These are phyloP conservation scores for Salix brachista DNA, from an alignment of 345 rosid species.

Conservation along the genomic window DNA sequence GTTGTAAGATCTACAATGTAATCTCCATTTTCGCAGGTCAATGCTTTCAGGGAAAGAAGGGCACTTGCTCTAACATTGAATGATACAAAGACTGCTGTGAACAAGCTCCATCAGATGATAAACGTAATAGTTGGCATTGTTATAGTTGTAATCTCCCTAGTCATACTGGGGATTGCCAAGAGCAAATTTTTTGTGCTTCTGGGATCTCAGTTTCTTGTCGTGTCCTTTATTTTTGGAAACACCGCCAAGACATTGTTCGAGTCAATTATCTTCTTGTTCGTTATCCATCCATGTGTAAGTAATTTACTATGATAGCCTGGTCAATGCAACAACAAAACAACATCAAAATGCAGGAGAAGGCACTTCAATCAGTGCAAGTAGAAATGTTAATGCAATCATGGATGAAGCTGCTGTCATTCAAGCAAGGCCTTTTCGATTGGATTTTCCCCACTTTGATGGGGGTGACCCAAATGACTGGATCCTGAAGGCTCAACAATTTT, in stretches of 20 bases:
- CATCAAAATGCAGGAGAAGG: too few species aligned
- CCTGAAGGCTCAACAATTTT: too few species aligned
- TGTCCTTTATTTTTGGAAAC: slow-evolving; percentile 85
- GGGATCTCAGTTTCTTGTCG: slow-evolving; percentile 74
- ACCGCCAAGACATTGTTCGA: slow-evolving; percentile 84
- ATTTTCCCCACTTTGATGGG: too few species aligned
- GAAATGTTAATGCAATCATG: too few species aligned
- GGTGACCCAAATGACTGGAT: too few species aligned
- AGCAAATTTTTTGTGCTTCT: slow-evolving; percentile 52
- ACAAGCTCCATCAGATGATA: slow-evolving; percentile 72
- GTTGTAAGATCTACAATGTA: neutral
- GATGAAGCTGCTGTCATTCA: too few species aligned
- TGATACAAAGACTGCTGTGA: slow-evolving; percentile 90
- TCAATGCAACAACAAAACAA: too few species aligned
- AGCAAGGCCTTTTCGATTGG: too few species aligned
- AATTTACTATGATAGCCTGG: too few species aligned
- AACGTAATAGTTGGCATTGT: slow-evolving; percentile 44
- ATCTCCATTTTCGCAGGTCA: slow-evolving; percentile 40
- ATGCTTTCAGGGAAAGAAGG: slow-evolving; percentile 83
- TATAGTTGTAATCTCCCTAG: slow-evolving; percentile 58
- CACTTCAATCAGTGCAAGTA: too few species aligned
- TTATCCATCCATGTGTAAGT: slow-evolving; percentile 86
- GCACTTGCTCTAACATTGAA: slow-evolving; percentile 92
- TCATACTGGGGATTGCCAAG: slow-evolving; percentile 69
- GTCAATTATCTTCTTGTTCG: slow-evolving; percentile 80